phyloP scores from a whole-genome alignment of 2,329 filamentous ascomycete species.

The Aspergillus terreus region DNA sequence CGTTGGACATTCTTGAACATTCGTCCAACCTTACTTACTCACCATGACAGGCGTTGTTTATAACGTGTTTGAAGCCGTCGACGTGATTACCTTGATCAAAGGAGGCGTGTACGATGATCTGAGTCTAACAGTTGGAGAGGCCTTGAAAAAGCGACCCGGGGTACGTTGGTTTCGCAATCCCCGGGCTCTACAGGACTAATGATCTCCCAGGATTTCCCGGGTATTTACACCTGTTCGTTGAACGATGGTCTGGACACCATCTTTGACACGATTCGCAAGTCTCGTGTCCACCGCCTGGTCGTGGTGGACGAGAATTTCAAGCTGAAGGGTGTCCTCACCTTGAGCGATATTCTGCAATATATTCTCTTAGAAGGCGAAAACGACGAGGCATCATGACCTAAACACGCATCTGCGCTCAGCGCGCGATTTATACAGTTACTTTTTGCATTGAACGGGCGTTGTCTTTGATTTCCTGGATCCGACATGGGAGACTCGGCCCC shows the following conservation, averaged over 20 bases:
- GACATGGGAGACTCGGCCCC: neutral
- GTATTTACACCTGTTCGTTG: conserved; percentile 92
- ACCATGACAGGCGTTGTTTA: conserved; percentile 60
- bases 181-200: conserved; percentile 7
- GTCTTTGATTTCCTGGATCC: conserved; percentile 2
- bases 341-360: conserved; percentile 96
- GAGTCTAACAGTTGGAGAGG: conserved; percentile 80
- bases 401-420: conserved; percentile 1
- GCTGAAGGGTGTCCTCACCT: conserved; percentile 82
- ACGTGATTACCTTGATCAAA: conserved; percentile 94
- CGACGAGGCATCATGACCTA: conserved; percentile 42
- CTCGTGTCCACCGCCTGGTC: conserved; percentile 85
- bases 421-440: conserved; percentile 20
- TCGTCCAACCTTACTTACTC: neutral
- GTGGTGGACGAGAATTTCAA: conserved; percentile 87
- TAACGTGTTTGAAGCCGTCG: conserved; percentile 96
- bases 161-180: conserved; percentile 38
- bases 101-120: conserved; percentile 90
- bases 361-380: conserved; percentile 78
- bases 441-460: conserved; percentile 36
- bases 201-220: conserved; percentile 70
- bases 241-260: conserved; percentile 92
- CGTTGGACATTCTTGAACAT: neutral
- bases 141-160: conserved; percentile 77
- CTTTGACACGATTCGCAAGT: conserved; percentile 94